Base-by-base conservation (phyloP, 1,139 yeast species). In the Kazachstania sp. region DNA sequence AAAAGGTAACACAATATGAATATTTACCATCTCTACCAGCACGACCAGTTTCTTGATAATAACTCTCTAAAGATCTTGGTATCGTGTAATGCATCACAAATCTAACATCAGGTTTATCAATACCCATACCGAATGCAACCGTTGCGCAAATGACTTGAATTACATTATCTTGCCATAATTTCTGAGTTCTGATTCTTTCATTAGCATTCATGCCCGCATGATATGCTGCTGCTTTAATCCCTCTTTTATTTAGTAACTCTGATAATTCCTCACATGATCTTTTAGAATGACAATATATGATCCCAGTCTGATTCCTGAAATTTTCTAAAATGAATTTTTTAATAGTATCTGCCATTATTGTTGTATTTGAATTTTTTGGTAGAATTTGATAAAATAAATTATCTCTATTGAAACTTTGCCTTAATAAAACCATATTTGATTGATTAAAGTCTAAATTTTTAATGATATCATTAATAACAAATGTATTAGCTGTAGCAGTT, bases 61-160 rank as follows among this genome's bases (percentile, higher is more conserved):
- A 92, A 0, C 97, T 97, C 67, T 92, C 98, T 52, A 92, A 70
- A 45, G 88, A 86, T 59, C 96, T 71, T 0, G 98, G 97, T 35
- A 92, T 71, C n/a, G 90, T 85, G 51, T 83, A 73, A 66, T 92
- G 98, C 44, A 86, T 79, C 4, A 92, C 97, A 71, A 77, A 90
- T 47, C 98, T 70, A 9, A 92, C 98, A 65, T 92, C 94, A 0
- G 96, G 85, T 63, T 92, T 92, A 69, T 92, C 98, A 49, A 92
- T 92, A 45, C 98, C 98, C 97, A 92, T 92, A 32, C 98, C 98
- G 72, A 92, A 92, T 0, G 97, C 98, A 57, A 92, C 85, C 0
- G 98, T 92, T 0, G 98, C 98, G 68, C 97, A 90, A n/a, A 92
- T 87, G 1, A 88, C 81, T 60, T 81, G 85, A 18, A 81, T 67